These are phyloP conservation scores for Phytophthora citricola DNA, from an alignment of 352 stramenopile genomes.

Conservation along the genomic window DNA sequence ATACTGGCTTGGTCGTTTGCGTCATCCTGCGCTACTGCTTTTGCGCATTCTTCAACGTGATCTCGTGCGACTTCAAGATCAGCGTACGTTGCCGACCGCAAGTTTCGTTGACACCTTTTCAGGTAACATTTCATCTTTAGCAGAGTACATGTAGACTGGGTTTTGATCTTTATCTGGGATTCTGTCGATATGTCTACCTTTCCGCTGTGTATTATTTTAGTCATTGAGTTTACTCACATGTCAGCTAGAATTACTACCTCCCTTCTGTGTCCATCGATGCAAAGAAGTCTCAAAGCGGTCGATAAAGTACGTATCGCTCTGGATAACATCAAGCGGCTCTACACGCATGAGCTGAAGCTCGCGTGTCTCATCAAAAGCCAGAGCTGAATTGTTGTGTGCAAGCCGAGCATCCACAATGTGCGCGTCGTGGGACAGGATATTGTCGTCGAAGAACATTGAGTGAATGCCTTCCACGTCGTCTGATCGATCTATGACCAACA, in stretches of 20 bases:
- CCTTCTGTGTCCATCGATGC: conserved; percentile 23
- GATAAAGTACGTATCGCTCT: conserved; percentile 60
- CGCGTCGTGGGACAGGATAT: conserved; percentile 68
- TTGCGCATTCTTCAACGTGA: no score
- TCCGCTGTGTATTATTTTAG: no score
- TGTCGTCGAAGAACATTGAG: conserved; percentile 85
- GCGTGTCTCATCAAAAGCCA: conserved; percentile 47
- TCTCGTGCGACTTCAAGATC: no score
- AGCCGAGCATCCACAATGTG: conserved; percentile 76
- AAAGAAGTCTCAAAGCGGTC: conserved; percentile 49
- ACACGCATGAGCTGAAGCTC: conserved; percentile 70
- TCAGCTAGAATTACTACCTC: neutral
- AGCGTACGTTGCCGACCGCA: no score
- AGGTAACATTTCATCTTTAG: no score
- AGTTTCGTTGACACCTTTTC: no score
- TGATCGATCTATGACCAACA: conserved; percentile 52
- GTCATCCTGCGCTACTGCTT: no score
- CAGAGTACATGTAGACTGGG: no score
- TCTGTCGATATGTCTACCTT: no score
- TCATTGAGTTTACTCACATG: no score
- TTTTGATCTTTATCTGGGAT: no score
- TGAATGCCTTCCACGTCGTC: conserved; percentile 42
- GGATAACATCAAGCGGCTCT: conserved; percentile 71
- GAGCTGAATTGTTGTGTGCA: conserved; percentile 26
- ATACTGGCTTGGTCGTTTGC: no score